Base-by-base conservation (phyloP, 257 asterid species). In the Verbascum thapsus region DNA sequence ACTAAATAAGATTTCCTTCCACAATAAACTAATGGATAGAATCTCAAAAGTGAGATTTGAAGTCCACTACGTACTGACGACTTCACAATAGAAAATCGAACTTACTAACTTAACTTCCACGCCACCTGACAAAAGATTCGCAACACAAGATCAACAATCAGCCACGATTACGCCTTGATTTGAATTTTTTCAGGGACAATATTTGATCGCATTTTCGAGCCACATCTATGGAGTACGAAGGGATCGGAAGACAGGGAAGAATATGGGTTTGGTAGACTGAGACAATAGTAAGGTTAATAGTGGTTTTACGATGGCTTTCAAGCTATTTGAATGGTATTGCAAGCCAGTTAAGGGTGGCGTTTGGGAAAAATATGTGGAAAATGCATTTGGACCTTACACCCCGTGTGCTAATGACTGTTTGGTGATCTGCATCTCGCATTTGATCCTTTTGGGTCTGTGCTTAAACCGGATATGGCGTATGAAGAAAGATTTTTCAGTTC, bases 311-410 rank as follows among this genome's bases (percentile, higher is more conserved):
- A 92, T 92, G 99, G 88, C 78, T 47, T 83, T 85, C 78, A 61
- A 83, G 81, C 90, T 91, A 39, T 66, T 87, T 47, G 91, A 80
- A 38, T 89, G 99, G 99, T 92, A 85, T 54, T 92, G 97, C 78
- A 75, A 78, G 83, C 96, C 97, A 17, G 90, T 84, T 61, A 22
- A 26, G 32, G 32, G 5, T 26, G 32, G 32, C 2, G 32, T 26
- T 26, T 26, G 32, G 32, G 32, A 2, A 5, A 79, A 75, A 68
- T 85, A 78, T 16, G 84, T 84, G 34, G 91, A 92, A 42, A 89
- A 85, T 79, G 94, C 96, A n/a, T 92, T 92, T 11, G 99, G 99
- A 69, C 86, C 91, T 61, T 87, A 77, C 61, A 87, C 97, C 23
- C 94, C 99, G 1, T 92, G 99, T 71, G 97, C 83, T 38, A 80